Base-by-base conservation (phyloP, 371 early-diverging fungal genomes). In the Mortierella sp. region DNA sequence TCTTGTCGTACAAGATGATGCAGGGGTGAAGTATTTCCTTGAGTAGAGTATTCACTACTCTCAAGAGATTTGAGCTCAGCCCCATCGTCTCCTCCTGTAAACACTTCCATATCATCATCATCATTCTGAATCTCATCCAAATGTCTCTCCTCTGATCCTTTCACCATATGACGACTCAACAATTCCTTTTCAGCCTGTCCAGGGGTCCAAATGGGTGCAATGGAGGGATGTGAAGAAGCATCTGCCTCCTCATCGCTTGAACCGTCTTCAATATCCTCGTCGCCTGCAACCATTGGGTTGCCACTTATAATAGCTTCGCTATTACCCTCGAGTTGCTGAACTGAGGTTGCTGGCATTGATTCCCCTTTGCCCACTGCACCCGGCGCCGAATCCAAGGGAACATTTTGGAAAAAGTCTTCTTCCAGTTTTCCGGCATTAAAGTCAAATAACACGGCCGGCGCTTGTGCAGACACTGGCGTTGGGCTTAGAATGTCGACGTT, bases 271-370 rank as follows among this genome's bases (percentile, higher is more conserved):
- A 90, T 86, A 61, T 90, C 91, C 71, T 90, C 89, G 69, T 90
- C 91, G 3, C 78, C 83, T 22, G 87, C 79, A 1, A 90, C 89
- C 88, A 89, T 88, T 0, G 90, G 90, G 33, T 90, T 90, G n/a
- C 86, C 83, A 10, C 67, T 57, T 2, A 48, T 48, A 3, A 73
- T 77, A 43, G 81, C 83, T 38, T 83, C 77, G 43, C 85, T 86
- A 0, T 85, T 83, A 28, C 63, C 24, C 10, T 3, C 8, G 5
- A 13, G 24, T 57, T 10, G 32, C 11, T 57, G 24, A 7, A 4
- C 38, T 40, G 59, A 38, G 5, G 5, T 24, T 33, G 24, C 19
- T 38, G 6, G 59, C 4, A 59, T 11, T 33, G 19, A 7, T 59
- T 61, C 45, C 33, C 15, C 59, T 7, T 60, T 19, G 11, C 13